Evolutionary conservation across 352 stramenopile species (phyloP).

Genomic region (Phytophthora citricola): DNA sequence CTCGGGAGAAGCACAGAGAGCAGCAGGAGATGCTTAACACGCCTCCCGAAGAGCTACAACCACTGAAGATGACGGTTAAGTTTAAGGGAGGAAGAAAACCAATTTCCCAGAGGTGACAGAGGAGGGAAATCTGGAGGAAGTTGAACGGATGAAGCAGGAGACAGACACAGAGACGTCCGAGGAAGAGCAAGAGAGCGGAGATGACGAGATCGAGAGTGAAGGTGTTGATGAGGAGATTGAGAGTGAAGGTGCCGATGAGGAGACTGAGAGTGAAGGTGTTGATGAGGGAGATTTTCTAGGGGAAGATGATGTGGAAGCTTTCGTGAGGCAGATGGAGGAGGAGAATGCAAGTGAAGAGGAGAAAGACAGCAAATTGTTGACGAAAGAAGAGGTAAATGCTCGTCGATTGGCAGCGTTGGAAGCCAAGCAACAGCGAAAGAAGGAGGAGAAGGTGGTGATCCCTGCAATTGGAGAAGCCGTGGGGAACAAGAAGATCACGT

Average conservation of each 20-base stretch:
- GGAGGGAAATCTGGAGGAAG: conserved; percentile 6
- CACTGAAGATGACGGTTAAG: conserved; percentile 17
- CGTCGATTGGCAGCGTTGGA: conserved; percentile 58
- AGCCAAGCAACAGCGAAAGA: conserved; percentile 48
- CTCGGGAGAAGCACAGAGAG: background rate
- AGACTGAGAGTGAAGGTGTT: conserved; percentile 5
- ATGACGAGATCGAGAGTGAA: conserved; percentile 9
- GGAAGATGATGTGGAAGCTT: conserved; percentile 46
- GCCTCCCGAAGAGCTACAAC: conserved; percentile 12
- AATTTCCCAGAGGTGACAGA: conserved; percentile 25
- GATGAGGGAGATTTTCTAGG: conserved; percentile 20
- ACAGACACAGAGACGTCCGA: conserved; percentile 16
- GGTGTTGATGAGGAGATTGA: conserved; percentile 5
- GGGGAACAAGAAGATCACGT: conserved; percentile 78
- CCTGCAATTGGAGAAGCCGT: conserved; percentile 29
- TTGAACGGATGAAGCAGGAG: conserved; percentile 13
- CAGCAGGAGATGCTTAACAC: conserved; percentile 6
- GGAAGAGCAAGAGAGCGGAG: conserved; percentile 14
- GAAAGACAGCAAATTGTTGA: conserved; percentile 24
- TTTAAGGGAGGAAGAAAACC: conserved; percentile 38
- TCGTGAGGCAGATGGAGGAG: conserved; percentile 46
- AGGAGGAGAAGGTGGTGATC: conserved; percentile 40
- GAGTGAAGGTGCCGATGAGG: background rate
- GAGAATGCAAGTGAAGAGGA: conserved; percentile 12
- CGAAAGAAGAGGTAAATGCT: conserved; percentile 38